These are phyloP conservation scores for Trypanosoma congolense DNA, from an alignment of 208 protist genomes.

Conservation along the genomic window DNA sequence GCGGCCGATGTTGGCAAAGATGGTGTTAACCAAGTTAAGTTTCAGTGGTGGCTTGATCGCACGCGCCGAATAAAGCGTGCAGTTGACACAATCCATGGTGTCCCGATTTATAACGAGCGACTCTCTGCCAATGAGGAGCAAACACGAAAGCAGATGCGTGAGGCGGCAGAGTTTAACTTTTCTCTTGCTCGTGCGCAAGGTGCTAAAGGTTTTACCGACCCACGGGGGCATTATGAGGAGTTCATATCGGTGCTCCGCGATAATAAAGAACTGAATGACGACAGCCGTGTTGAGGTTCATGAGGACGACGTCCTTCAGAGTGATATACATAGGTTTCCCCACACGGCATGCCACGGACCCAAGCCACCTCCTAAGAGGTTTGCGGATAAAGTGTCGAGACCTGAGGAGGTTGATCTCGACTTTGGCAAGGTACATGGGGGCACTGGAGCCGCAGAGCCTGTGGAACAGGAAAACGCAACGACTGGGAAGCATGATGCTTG, in stretches of 20 bases:
- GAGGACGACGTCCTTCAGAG: slow-evolving; percentile 46
- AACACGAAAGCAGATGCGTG: slow-evolving; percentile 75
- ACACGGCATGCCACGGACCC: slow-evolving; percentile 48
- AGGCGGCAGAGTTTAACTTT: slow-evolving; percentile 82
- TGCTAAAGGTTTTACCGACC: slow-evolving; percentile 81
- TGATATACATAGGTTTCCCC: slow-evolving; percentile 61
- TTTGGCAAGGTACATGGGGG: not conserved
- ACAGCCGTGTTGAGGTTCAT: slow-evolving; percentile 52
- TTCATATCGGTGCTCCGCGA: slow-evolving; percentile 59
- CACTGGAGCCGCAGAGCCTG: not conserved
- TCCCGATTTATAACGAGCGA: slow-evolving; percentile 82
- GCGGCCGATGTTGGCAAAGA: slow-evolving; percentile 66
- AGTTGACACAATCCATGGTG: slow-evolving; percentile 77
- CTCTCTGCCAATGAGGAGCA: slow-evolving; percentile 80
- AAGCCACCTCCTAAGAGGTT: slow-evolving; percentile 36
- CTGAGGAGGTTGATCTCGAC: not conserved
- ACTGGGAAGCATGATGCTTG: too few relatives aligned
- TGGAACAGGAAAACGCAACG: not conserved
- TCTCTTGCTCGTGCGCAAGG: slow-evolving; percentile 54
- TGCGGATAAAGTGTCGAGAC: not conserved
- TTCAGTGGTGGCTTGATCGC: slow-evolving; percentile 83
- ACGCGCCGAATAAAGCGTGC: slow-evolving; percentile 68
- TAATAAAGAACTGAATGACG: slow-evolving; percentile 39
- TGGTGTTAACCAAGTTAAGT: slow-evolving; percentile 51
- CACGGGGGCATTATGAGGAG: slow-evolving; percentile 71